These are phyloP conservation scores for Trichoderma semiorbis DNA, from an alignment of 2,329 filamentous ascomycete genomes.

Conservation along the genomic window DNA sequence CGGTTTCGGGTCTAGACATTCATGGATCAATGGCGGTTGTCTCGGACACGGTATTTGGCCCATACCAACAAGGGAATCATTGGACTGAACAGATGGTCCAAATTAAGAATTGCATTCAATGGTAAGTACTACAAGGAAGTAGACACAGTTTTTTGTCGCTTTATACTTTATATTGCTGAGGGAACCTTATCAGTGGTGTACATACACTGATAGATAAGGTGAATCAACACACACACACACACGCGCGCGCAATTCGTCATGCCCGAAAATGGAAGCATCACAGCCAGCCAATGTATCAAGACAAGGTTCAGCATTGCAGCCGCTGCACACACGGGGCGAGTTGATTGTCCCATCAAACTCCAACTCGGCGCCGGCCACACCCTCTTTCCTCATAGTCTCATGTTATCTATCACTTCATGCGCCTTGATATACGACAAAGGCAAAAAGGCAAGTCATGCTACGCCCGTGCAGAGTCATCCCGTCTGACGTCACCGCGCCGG, in stretches of 20 bases:
- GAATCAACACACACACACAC: background rate
- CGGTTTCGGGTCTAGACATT: background rate
- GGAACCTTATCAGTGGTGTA: background rate
- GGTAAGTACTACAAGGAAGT: background rate
- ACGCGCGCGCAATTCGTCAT: background rate
- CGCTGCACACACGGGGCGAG: background rate
- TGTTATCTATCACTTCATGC: conserved; percentile 5
- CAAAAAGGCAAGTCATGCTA: background rate
- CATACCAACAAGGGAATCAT: background rate
- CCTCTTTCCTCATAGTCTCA: background rate
- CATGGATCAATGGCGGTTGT: background rate
- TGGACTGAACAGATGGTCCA: background rate
- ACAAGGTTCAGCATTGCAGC: background rate
- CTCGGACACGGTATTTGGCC: conserved; percentile 11
- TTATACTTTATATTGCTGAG: background rate
- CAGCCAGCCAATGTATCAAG: background rate
- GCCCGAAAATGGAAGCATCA: background rate
- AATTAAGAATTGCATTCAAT: background rate
- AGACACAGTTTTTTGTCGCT: background rate
- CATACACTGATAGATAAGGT: background rate
- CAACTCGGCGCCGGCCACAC: background rate
- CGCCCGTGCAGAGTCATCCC: background rate
- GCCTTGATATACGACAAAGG: background rate
- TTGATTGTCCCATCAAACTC: background rate
- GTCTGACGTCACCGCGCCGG: conserved; percentile 3